Evolutionary conservation across 371 early-diverging fungal species (phyloP), one percentile per base, ranked within the genome.

Genomic region (Mortierella sp.): DNA sequence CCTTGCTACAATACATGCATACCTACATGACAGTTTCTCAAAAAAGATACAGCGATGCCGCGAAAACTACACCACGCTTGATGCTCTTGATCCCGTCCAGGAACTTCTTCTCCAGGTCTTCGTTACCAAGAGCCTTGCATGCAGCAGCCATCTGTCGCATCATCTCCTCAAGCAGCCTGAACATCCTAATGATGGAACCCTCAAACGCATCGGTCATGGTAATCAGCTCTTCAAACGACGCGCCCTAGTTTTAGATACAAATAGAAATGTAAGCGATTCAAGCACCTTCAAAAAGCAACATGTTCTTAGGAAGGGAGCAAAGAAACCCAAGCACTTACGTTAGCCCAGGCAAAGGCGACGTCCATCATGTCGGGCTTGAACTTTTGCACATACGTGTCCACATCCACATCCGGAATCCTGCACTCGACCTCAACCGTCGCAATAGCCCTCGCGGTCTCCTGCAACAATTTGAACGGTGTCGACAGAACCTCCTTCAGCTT

Each of bases 21-120:
- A 61, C 31, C 31, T 16, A 61, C 19, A 61, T 31, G 34, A 19
- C 61, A 31, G 16, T 31, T 34, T 34, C 34, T 94, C 34, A 67
- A 24, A 67, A 98, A 78, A 98, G 89, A 83, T 99, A 99, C 81
- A 99, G 91, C 24, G 97, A 97, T 14, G 96, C 95, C 4, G 99
- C 98, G 92, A 99, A 99, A 37, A 99, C 96, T 89, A 99, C 99
- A 80, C 99, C 99, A 80, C 99, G 92, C 90, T 99, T 99, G 81
- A 99, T 97, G 87, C 95, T 93, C 77, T 87, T 92, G 73, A 98
- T 98, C 24, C 93, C 90, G 69, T 96, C 94, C 34, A 95, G 92
- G 92, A 99, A 99, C 91, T 98, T 97, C 87, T 92, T 94, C 86
- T 98, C 99, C 69, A 99, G 89, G 82, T 98, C 98, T n/a, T 90